A percentile compares a stretch with the other conserved stretches of the same genome.
Conservation (phyloP, 139 green algal species). For the Auxenochlorella pyrenoidosa region DNA sequence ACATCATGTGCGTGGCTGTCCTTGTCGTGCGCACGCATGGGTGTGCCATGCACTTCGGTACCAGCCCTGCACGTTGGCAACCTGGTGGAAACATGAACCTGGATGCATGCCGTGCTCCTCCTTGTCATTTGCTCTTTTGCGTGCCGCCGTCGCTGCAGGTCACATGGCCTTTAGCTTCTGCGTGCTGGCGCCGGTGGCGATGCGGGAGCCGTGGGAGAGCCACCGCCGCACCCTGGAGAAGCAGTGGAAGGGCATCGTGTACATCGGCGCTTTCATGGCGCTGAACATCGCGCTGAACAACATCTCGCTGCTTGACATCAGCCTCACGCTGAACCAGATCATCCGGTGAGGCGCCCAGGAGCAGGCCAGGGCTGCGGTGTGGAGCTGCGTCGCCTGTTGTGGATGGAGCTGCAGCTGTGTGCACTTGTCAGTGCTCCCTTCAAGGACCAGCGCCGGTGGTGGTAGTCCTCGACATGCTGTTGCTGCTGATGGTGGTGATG, state of each 20-base stretch:
- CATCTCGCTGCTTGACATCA: constrained; percentile 60
- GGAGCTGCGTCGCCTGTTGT: no score
- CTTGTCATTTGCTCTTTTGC: no score
- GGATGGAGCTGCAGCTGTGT: no score
- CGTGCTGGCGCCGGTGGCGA: constrained; percentile 56
- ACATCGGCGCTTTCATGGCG: constrained; percentile 68
- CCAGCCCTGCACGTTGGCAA: background rate
- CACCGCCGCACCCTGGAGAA: constrained; percentile 58
- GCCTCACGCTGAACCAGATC: constrained; percentile 71
- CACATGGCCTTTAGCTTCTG: constrained; percentile 71
- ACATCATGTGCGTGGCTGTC: constrained; percentile 40
- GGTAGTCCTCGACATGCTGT: background rate
- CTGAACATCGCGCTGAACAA: constrained; percentile 75
- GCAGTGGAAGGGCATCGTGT: constrained; percentile 60
- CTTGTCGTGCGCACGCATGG: background rate
- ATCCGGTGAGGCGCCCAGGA: constrained; percentile 57
- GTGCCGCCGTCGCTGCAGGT: background rate
- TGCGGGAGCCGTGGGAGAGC: constrained; percentile 35
- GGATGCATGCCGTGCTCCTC: no score
- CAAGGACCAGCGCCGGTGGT: no score
- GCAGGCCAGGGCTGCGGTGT: no score
- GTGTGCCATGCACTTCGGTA: no score
- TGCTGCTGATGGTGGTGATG: background rate
- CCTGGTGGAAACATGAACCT: no score
- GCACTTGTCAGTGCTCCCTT: no score